Evolutionary conservation across 805 yeast genomes (phyloP).

Genomic region (Millerago galiae): DNA sequence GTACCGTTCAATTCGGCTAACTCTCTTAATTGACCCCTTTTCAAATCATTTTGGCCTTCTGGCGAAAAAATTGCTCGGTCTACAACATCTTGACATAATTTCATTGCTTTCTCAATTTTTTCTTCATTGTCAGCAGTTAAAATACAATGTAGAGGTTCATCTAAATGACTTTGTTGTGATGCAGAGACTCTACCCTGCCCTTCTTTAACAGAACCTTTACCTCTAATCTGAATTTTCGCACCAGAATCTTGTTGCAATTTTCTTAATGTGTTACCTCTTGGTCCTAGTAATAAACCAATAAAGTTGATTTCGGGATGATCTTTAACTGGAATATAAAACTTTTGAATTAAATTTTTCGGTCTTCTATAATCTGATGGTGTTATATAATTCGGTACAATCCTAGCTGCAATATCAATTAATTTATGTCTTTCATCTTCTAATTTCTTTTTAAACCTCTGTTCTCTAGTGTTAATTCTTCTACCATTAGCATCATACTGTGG

Average conservation of each 20-base stretch:
- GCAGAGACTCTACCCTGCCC: conserved; percentile 53
- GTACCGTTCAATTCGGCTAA: conserved; percentile 95
- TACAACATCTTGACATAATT: conserved; percentile 67
- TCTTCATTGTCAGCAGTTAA: conserved; percentile 79
- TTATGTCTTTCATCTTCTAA: conserved; percentile 76
- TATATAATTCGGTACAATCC: conserved; percentile 63
- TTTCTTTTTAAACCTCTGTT: conserved; percentile 50
- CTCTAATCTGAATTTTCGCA: conserved; percentile 86
- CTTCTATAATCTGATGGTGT: conserved; percentile 76
- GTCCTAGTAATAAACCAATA: conserved; percentile 86
- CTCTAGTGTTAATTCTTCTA: conserved; percentile 80
- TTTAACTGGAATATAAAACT: conserved; percentile 75
- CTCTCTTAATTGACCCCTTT: conserved; percentile 85
- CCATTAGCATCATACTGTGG: conserved; percentile 85
- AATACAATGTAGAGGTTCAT: conserved; percentile 85
- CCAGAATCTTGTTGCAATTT: conserved; percentile 80
- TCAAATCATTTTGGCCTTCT: conserved; percentile 87
- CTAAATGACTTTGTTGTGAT: conserved; percentile 41
- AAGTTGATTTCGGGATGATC: conserved; percentile 91
- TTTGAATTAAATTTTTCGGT: conserved; percentile 70
- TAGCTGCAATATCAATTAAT: conserved; percentile 69
- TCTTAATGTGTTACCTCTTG: conserved; percentile 87
- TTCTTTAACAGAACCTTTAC: conserved; percentile 92
- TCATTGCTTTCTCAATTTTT: conserved; percentile 68
- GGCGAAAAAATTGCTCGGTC: conserved; percentile 84